A percentile compares a stretch with the other conserved stretches of the same genome.
These are phyloP conservation scores for Schizophyllum commune DNA, from an alignment of 1,284 basidiomycete species.

Conservation along the genomic window DNA sequence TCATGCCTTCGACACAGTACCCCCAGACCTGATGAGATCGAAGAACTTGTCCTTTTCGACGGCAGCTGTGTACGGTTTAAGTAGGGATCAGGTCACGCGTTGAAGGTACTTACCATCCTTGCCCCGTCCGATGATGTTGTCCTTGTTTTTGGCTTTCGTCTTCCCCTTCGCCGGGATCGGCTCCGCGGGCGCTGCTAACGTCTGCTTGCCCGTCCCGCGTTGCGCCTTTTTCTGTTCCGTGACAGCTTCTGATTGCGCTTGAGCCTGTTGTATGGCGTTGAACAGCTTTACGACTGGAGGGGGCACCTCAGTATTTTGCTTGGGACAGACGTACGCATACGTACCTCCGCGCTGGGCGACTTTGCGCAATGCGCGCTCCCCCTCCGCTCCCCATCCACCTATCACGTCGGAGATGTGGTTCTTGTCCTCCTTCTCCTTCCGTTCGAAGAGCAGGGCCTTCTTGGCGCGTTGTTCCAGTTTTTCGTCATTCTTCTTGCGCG, in stretches of 20 bases:
- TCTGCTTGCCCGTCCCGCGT: slow-evolving; percentile 66
- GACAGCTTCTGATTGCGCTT: slow-evolving; percentile 41
- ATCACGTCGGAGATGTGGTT: slow-evolving; percentile 68
- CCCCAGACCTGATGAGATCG: slow-evolving; percentile 71
- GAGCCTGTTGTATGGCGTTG: slow-evolving; percentile 76
- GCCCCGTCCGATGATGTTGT: slow-evolving; percentile 41
- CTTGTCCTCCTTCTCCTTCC: slow-evolving; percentile 70
- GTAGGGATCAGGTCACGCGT: slow-evolving; percentile 5
- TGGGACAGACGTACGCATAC: slow-evolving; percentile 14
- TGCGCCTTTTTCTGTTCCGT: slow-evolving; percentile 50
- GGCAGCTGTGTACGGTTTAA: slow-evolving; percentile 25
- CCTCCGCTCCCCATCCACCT: slow-evolving; percentile 76
- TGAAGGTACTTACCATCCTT: slow-evolving; percentile 43
- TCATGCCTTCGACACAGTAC: slow-evolving; percentile 54
- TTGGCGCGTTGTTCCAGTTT: slow-evolving; percentile 65
- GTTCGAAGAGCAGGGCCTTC: slow-evolving; percentile 60
- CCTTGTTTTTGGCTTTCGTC: slow-evolving; percentile 45
- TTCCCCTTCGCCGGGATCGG: slow-evolving; percentile 36
- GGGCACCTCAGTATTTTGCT: neutral
- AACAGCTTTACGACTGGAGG: slow-evolving; percentile 69
- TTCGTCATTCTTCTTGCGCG: slow-evolving; percentile 60
- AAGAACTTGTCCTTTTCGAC: slow-evolving; percentile 69
- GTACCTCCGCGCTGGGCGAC: slow-evolving; percentile 77
- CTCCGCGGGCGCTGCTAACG: slow-evolving; percentile 54
- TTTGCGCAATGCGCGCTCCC: slow-evolving; percentile 68